Conservation (phyloP, 345 rosid genomes). For the Hypericum perforatum region DNA sequence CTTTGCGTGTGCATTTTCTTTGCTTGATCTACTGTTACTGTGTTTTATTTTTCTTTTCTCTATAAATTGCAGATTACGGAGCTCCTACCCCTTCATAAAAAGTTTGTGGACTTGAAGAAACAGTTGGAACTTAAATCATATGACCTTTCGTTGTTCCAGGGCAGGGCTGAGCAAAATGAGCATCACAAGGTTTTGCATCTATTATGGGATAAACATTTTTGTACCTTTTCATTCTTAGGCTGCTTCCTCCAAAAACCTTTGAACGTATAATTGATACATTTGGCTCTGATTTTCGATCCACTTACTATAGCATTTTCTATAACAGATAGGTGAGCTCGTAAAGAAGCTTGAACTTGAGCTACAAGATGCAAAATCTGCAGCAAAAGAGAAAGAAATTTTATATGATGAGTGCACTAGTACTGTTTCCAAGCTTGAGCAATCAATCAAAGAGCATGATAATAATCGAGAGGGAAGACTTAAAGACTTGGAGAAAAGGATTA, state of each 20-base stretch:
- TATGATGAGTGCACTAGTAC: constrained; percentile 40
- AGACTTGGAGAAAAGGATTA: constrained; percentile 64
- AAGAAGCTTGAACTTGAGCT: constrained; percentile 79
- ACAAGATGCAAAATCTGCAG: constrained; percentile 50
- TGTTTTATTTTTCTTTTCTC: too few species aligned
- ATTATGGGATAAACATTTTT: not conserved
- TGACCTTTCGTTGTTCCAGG: constrained; percentile 79
- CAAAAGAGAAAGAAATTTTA: constrained; percentile 55
- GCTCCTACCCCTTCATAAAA: constrained; percentile 65
- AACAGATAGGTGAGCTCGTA: constrained; percentile 71
- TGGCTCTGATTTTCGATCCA: too few species aligned
- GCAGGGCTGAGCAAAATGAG: constrained; percentile 93
- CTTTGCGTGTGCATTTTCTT: too few species aligned
- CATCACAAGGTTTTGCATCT: constrained; percentile 69
- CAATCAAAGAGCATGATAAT: constrained; percentile 69
- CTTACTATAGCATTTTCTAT: not conserved
- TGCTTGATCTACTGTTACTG: too few species aligned
- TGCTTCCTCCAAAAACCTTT: constrained; percentile 7
- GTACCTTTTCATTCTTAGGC: constrained; percentile 7
- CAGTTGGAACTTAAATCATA: constrained; percentile 80
- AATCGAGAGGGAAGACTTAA: constrained; percentile 76
- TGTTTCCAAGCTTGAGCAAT: constrained; percentile 57
- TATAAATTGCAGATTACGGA: constrained; percentile 34
- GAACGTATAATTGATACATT: not conserved
- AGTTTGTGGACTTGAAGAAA: constrained; percentile 52